A percentile compares a stretch with the other conserved stretches of the same genome.
Evolutionary conservation across 73 alveolate species (phyloP).

Genomic region (Stentor roeselii): DNA sequence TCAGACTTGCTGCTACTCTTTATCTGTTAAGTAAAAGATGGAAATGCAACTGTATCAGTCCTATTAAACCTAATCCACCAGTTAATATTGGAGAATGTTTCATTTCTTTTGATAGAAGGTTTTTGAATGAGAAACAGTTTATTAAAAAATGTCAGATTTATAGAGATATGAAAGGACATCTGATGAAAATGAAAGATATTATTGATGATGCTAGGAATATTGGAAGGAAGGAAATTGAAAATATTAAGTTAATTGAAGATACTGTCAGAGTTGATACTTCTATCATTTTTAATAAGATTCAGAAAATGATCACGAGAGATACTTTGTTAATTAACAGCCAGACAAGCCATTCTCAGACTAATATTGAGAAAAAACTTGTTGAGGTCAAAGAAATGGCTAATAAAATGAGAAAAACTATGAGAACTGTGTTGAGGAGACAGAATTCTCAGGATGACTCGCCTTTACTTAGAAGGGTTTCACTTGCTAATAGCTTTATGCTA

Average conservation of each 20-base stretch:
- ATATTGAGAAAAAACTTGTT: background rate
- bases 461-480: no score
- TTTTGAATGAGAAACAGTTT: background rate
- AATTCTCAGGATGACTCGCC: no score
- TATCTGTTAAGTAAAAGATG: background rate
- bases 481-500: no score
- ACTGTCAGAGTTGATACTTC: constrained; percentile 8
- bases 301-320: background rate
- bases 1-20: background rate
- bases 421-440: background rate
- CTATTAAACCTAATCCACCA: constrained; percentile 7
- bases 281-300: background rate
- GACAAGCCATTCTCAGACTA: background rate
- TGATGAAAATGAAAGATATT: background rate
- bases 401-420: background rate
- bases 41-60: background rate
- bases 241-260: background rate
- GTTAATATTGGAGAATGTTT: background rate
- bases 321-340: background rate
- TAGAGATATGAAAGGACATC: constrained; percentile 9
- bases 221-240: background rate
- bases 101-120: background rate
- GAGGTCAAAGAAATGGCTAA: background rate
- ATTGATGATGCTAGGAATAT: background rate
- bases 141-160: background rate